phyloP scores from a whole-genome alignment of 2,329 filamentous ascomycete genomes.

The Colletotrichum horii region DNA sequence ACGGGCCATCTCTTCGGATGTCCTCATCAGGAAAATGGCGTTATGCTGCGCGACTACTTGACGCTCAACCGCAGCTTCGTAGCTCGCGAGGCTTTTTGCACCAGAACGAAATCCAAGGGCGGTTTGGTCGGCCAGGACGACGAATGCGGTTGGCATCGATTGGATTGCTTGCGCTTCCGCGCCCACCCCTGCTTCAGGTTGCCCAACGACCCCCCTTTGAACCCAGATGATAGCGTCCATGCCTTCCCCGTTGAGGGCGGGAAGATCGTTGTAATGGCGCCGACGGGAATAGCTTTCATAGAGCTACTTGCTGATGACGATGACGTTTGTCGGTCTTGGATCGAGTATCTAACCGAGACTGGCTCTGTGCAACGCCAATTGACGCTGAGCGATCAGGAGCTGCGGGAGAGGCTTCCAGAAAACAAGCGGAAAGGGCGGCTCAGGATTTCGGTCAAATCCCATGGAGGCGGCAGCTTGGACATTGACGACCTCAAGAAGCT shows the following conservation, averaged over 20 bases:
- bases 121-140: conserved; percentile 76
- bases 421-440: conserved; percentile 75
- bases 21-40: conserved; percentile 85
- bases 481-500: conserved; percentile 79
- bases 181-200: conserved; percentile 89
- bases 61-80: conserved; percentile 84
- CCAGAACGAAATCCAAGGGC: conserved; percentile 83
- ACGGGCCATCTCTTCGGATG: conserved; percentile 90
- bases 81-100: conserved; percentile 82
- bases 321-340: conserved; percentile 78
- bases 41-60: conserved; percentile 91
- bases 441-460: conserved; percentile 76
- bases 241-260: conserved; percentile 84
- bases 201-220: conserved; percentile 72
- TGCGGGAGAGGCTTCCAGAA: conserved; percentile 74
- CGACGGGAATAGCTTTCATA: conserved; percentile 82
- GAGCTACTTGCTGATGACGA: conserved; percentile 86
- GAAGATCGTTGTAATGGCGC: conserved; percentile 77
- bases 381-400: conserved; percentile 74
- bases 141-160: conserved; percentile 89
- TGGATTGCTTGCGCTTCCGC: conserved; percentile 88
- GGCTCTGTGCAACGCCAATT: conserved; percentile 73
- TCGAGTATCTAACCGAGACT: conserved; percentile 75
- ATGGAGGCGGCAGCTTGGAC: conserved; percentile 74
- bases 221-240: conserved; percentile 78